Conservation (phyloP, 306 rosid species). For the Trifolium repens region DNA sequence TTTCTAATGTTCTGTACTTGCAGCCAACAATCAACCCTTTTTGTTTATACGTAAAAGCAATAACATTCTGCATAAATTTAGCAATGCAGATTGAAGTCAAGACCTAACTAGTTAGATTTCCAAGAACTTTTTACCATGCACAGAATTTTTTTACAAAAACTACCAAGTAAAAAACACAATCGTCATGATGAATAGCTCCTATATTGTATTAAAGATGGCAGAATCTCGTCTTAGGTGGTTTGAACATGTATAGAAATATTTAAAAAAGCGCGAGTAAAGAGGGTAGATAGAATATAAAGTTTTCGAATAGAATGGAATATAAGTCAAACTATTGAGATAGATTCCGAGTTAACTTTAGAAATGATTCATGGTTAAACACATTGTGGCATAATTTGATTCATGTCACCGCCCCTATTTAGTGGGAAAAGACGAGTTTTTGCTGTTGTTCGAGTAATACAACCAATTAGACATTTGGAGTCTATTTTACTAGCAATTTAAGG, state of each 20-base stretch:
- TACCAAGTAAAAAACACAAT: constrained; percentile 1
- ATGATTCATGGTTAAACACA: neutral
- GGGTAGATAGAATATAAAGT: no score
- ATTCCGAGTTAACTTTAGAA: neutral
- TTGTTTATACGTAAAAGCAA: constrained; percentile 81
- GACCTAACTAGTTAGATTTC: constrained; percentile 23
- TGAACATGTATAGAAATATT: no score
- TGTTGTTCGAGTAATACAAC: neutral
- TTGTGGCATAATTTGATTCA: neutral
- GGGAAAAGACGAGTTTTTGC: neutral
- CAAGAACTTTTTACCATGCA: constrained; percentile 12
- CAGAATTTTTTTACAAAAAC: neutral
- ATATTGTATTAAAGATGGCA: no score
- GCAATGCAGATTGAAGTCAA: constrained; percentile 26
- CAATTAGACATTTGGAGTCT: neutral
- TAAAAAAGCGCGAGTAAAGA: no score
- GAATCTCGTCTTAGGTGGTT: no score
- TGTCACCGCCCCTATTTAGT: neutral
- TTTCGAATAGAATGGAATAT: no score
- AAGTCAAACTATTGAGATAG: no score
- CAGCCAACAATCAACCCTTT: constrained; percentile 82
- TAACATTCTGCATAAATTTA: constrained; percentile 56
- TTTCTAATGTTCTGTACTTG: constrained; percentile 73
- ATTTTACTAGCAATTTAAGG: neutral
- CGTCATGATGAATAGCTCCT: neutral